phyloP scores from a whole-genome alignment of 148 eudicot genomes.

The Vaccinium macrocarpon region DNA sequence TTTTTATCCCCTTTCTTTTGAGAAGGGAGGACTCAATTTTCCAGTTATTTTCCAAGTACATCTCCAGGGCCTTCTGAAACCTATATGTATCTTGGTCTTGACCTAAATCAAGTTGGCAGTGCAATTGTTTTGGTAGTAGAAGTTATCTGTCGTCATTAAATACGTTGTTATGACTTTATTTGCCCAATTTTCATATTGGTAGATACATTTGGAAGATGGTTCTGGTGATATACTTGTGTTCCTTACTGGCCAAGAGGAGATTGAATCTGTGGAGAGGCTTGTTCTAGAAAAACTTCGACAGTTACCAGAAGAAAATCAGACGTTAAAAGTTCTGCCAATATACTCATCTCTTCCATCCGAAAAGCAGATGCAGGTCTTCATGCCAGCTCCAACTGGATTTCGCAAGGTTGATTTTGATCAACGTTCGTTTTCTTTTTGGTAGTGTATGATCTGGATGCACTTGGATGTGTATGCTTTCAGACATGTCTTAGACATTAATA shows the following conservation, averaged over 20 bases:
- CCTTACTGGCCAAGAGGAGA: constrained; percentile 98
- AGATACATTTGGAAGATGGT: constrained; percentile 87
- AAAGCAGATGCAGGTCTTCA: constrained; percentile 86
- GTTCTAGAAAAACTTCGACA: constrained; percentile 59
- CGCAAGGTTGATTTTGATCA: constrained; percentile 61
- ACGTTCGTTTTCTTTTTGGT: not conserved
- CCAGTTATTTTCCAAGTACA: not conserved
- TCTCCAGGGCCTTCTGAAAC: not conserved
- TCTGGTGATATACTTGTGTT: constrained; percentile 96
- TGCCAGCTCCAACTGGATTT: constrained; percentile 67
- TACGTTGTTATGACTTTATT: not conserved
- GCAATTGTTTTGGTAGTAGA: constrained; percentile 3
- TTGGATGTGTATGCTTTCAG: not conserved
- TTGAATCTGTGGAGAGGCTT: constrained; percentile 88
- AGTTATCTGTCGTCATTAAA: not conserved
- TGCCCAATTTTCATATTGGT: constrained; percentile 18
- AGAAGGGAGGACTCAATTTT: not conserved
- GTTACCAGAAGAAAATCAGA: constrained; percentile 55
- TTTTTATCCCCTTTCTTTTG: not conserved
- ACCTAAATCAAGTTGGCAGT: not conserved
- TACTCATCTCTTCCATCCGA: constrained; percentile 94
- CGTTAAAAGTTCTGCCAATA: constrained; percentile 56
- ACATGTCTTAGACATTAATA: not conserved
- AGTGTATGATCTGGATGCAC: not conserved
- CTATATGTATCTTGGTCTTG: not conserved